Evolutionary conservation across 2,329 filamentous ascomycete species (phyloP).

Genomic region (Talaromyces islandicus): DNA sequence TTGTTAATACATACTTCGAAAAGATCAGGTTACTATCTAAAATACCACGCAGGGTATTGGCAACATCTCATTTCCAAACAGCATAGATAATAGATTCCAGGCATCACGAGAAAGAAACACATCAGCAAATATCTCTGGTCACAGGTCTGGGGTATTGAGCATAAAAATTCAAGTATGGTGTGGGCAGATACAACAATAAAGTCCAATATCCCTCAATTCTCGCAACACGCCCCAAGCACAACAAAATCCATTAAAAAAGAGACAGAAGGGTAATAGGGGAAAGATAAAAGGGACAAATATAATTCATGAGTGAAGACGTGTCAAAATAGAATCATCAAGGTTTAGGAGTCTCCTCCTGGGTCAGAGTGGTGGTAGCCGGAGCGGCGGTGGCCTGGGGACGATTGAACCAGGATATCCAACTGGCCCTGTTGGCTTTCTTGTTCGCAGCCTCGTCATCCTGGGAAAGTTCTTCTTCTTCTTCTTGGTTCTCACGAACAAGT

Average conservation of each 20-base stretch:
- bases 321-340: conserved; percentile 1
- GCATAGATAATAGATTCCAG: conserved; percentile 1
- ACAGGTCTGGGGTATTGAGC: conserved; percentile 12
- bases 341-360: conserved; percentile 7
- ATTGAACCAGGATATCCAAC: conserved; percentile 45
- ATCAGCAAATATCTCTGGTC: conserved; percentile 8
- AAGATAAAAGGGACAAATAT: neutral
- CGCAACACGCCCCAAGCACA: neutral
- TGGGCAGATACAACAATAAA: neutral
- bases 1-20: neutral
- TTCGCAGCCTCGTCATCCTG: conserved; percentile 39
- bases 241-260: neutral
- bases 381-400: conserved; percentile 19
- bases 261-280: neutral
- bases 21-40: neutral
- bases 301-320: neutral
- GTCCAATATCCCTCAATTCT: conserved; percentile 1
- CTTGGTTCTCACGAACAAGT: conserved; percentile 72
- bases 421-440: conserved; percentile 41
- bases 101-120: neutral
- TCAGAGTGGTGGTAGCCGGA: neutral
- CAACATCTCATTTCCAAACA: neutral
- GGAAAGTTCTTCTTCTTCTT: conserved; percentile 28
- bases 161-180: neutral
- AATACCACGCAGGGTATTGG: neutral